These are phyloP conservation scores for Rutstroemia sp. DNA, from an alignment of 2,329 filamentous ascomycete species.

Conservation along the genomic window DNA sequence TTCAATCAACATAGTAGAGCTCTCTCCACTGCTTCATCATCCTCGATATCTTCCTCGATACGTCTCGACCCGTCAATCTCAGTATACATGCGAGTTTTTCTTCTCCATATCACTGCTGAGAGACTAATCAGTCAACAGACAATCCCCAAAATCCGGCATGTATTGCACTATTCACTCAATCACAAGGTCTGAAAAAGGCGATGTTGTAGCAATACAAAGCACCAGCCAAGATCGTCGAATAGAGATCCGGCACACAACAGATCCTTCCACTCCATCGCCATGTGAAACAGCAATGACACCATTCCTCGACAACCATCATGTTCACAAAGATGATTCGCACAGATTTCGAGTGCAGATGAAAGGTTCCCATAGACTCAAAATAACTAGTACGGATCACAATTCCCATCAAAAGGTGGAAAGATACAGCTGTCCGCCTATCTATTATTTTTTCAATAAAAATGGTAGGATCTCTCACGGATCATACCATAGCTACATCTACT, in stretches of 20 bases:
- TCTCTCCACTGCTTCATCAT: conserved; percentile 14
- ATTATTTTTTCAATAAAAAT: conserved; percentile 16
- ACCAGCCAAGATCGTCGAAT: conserved; percentile 12
- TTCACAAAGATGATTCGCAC: conserved; percentile 12
- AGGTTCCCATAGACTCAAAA: conserved; percentile 17
- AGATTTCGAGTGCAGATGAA: conserved; percentile 17
- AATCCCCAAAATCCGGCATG: conserved; percentile 9
- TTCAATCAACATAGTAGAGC: conserved; percentile 8
- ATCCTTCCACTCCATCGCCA: conserved; percentile 3
- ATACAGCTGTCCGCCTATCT: conserved; percentile 12
- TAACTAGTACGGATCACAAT: conserved; percentile 6
- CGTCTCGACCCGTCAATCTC: conserved; percentile 10
- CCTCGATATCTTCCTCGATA: conserved; percentile 4
- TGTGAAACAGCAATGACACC: conserved; percentile 20
- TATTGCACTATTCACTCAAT: conserved; percentile 12
- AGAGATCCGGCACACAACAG: conserved; percentile 15
- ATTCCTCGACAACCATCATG: conserved; percentile 18
- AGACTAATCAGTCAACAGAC: conserved; percentile 1
- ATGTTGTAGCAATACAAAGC: conserved; percentile 13
- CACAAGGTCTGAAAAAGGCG: conserved; percentile 12
- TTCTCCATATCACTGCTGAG: not conserved
- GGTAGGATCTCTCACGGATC: conserved; percentile 3
- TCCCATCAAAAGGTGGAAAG: conserved; percentile 1
- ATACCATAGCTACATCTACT: not conserved
- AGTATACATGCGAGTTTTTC: conserved; percentile 11